Percentiles rank a stretch among this genome's conserved stretches.
Conservation (phyloP, 1,284 basidiomycete genomes). For the Ustilago curta region DNA sequence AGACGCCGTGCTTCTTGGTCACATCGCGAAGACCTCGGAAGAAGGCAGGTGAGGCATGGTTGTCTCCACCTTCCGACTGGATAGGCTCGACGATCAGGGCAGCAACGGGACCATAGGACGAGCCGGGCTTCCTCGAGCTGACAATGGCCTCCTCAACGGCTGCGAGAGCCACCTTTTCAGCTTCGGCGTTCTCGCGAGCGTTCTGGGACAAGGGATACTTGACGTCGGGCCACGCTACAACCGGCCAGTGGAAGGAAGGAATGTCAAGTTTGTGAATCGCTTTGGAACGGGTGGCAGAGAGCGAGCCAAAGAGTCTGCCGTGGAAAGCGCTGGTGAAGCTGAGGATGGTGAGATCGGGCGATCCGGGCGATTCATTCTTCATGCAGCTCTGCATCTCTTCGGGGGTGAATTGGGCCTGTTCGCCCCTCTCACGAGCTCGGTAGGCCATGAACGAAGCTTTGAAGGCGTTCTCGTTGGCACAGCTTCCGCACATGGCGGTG, state of each 20-base stretch:
- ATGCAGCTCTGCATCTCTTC: slow-evolving; percentile 71
- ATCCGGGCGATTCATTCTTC: slow-evolving; percentile 73
- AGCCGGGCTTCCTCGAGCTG: slow-evolving; percentile 66
- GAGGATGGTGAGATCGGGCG: slow-evolving; percentile 72
- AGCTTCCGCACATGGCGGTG: slow-evolving; percentile 69
- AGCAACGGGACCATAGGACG: slow-evolving; percentile 71
- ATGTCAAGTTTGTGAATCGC: slow-evolving; percentile 74
- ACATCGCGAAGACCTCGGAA: slow-evolving; percentile 72
- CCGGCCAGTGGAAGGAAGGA: slow-evolving; percentile 75
- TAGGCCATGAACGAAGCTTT: slow-evolving; percentile 74
- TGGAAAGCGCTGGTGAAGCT: slow-evolving; percentile 72
- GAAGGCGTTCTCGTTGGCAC: slow-evolving; percentile 72
- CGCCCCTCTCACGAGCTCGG: slow-evolving; percentile 69
- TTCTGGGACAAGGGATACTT: slow-evolving; percentile 73
- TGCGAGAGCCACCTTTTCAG: slow-evolving; percentile 68
- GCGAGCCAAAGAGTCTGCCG: slow-evolving; percentile 66
- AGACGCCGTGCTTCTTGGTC: slow-evolving; percentile 71
- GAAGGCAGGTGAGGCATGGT: slow-evolving; percentile 73
- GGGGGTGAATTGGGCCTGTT: slow-evolving; percentile 39
- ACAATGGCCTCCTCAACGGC: slow-evolving; percentile 70
- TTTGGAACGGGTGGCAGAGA: slow-evolving; percentile 72
- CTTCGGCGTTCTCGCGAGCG: slow-evolving; percentile 71
- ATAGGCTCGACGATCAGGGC: slow-evolving; percentile 75
- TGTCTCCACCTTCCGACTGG: slow-evolving; percentile 74
- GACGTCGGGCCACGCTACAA: slow-evolving; percentile 72